Evolutionary conservation across 2,329 filamentous ascomycete species (phyloP).

Genomic region (Neocatenulostroma microsporum): DNA sequence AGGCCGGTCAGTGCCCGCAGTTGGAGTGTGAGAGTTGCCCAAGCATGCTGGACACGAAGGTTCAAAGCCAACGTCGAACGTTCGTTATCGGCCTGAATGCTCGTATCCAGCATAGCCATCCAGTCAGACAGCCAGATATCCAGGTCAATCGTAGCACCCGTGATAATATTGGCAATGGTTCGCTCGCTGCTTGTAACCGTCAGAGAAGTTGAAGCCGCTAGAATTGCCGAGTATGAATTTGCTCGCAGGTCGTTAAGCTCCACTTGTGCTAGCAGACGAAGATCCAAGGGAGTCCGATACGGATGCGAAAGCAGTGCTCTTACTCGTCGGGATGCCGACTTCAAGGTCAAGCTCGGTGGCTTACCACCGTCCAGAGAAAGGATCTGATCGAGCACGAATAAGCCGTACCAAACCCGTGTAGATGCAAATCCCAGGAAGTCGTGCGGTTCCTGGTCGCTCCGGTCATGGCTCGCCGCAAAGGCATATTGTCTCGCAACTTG

Average conservation of each 20-base stretch:
- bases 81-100: conserved; percentile 18
- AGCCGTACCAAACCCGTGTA: conserved; percentile 42
- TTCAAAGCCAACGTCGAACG: conserved; percentile 38
- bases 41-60: conserved; percentile 46
- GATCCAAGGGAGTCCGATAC: conserved; percentile 41
- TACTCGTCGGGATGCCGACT: conserved; percentile 36
- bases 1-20: conserved; percentile 45
- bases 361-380: conserved; percentile 42
- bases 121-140: conserved; percentile 44
- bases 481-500: too few species aligned
- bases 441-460: neutral
- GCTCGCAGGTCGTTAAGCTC: conserved; percentile 40
- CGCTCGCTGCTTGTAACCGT: neutral
- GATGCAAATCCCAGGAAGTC: neutral
- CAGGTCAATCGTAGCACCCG: conserved; percentile 42
- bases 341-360: conserved; percentile 31
- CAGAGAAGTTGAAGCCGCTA: neutral
- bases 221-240: conserved; percentile 19
- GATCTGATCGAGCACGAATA: conserved; percentile 47
- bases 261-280: conserved; percentile 47
- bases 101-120: conserved; percentile 19
- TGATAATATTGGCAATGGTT: conserved; percentile 18
- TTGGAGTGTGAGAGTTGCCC: conserved; percentile 47
- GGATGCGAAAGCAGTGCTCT: conserved; percentile 39
- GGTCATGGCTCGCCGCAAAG: neutral